Conservation (phyloP, 306 rosid genomes). For the Biancaea sappan region DNA sequence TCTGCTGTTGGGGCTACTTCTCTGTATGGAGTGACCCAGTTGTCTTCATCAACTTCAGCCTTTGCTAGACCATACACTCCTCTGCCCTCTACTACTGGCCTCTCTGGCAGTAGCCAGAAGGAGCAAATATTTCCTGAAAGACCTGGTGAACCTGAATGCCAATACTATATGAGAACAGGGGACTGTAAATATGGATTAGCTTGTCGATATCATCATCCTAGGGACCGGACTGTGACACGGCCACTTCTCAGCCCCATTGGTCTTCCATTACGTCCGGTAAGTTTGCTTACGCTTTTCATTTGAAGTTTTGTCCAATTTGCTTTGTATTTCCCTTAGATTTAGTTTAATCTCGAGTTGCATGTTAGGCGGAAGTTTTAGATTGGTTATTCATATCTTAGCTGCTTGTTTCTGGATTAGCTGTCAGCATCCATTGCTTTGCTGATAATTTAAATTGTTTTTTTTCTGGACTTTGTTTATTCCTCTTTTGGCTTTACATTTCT, state of each 20-base stretch:
- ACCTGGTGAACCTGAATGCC: slow-evolving; percentile 89
- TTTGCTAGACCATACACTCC: slow-evolving; percentile 71
- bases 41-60: slow-evolving; percentile 67
- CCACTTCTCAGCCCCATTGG: slow-evolving; percentile 76
- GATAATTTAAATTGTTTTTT: slow-evolving; percentile 1
- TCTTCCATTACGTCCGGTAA: slow-evolving; percentile 84
- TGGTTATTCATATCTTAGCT: slow-evolving; percentile 12
- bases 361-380: background rate
- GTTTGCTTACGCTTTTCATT: slow-evolving; percentile 22
- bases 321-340: background rate
- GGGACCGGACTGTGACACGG: slow-evolving; percentile 50
- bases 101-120: slow-evolving; percentile 54
- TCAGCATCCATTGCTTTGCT: background rate
- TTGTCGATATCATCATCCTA: slow-evolving; percentile 89
- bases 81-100: slow-evolving; percentile 52
- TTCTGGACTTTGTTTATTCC: slow-evolving; percentile 15
- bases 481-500: slow-evolving; percentile 7
- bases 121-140: slow-evolving; percentile 78
- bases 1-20: slow-evolving; percentile 75
- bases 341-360: background rate
- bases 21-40: slow-evolving; percentile 74
- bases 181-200: slow-evolving; percentile 81
- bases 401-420: background rate
- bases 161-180: slow-evolving; percentile 79
- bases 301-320: background rate